Conservation (phyloP, 2,329 filamentous ascomycete genomes). For the Akanthomyces muscarius region DNA sequence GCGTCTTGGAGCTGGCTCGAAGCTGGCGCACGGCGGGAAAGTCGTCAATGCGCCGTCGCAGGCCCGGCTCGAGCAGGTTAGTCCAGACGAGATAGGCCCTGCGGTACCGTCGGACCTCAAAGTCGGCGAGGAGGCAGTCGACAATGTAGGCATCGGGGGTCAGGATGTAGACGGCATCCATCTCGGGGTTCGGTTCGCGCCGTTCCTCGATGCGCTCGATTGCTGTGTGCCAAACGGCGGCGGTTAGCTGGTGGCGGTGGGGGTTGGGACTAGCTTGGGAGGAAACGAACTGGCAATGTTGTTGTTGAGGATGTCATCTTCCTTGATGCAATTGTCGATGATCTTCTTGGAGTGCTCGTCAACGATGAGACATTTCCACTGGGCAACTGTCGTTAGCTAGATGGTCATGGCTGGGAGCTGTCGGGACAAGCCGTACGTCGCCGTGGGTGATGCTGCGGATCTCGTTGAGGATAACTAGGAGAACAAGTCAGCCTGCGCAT, state of each 20-base stretch:
- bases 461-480: slow-evolving; percentile 35
- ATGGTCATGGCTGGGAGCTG: slow-evolving; percentile 5
- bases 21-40: slow-evolving; percentile 65
- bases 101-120: slow-evolving; percentile 78
- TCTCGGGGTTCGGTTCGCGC: slow-evolving; percentile 76
- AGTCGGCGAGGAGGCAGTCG: slow-evolving; percentile 89
- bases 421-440: slow-evolving; percentile 55
- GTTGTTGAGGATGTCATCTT: slow-evolving; percentile 95
- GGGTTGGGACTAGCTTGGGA: slow-evolving; percentile 5
- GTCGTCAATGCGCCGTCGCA: slow-evolving; percentile 71
- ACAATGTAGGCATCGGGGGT: slow-evolving; percentile 83
- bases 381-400: slow-evolving; percentile 2
- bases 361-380: slow-evolving; percentile 97
- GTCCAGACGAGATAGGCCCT: slow-evolving; percentile 84
- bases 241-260: slow-evolving; percentile 16
- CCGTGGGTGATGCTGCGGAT: slow-evolving; percentile 75
- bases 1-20: slow-evolving; percentile 74
- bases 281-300: slow-evolving; percentile 80
- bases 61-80: slow-evolving; percentile 62
- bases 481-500: slow-evolving; percentile 21
- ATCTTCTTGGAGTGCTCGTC: slow-evolving; percentile 81
- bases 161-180: slow-evolving; percentile 93
- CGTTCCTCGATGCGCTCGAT: slow-evolving; percentile 91
- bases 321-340: slow-evolving; percentile 84
- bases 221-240: slow-evolving; percentile 51